Percentiles rank a stretch among this genome's conserved stretches.
phyloP scores from a whole-genome alignment of 768 basidiomycete species.

The Auriscalpium orientale region DNA sequence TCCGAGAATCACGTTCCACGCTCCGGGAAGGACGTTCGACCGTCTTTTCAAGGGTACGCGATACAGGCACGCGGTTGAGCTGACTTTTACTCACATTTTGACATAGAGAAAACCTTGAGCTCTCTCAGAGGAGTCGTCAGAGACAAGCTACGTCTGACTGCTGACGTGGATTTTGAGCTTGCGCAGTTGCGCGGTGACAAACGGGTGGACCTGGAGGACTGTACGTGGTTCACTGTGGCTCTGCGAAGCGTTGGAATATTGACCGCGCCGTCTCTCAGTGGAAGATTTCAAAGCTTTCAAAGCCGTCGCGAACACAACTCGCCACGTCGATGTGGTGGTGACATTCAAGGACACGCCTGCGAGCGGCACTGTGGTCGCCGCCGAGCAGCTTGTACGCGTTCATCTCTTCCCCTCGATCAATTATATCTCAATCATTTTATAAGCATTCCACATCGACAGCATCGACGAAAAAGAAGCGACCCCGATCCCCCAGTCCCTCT shows the following conservation, averaged over 20 bases:
- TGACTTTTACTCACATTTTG: conserved; percentile 1
- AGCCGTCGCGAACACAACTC: conserved; percentile 32
- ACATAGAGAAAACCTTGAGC: conserved; percentile 51
- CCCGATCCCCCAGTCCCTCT: too few relatives aligned
- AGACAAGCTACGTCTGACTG: conserved; percentile 49
- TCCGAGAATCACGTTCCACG: conserved; percentile 7
- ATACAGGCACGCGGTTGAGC: conserved; percentile 2
- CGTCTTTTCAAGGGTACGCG: conserved; percentile 41
- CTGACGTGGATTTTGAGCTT: conserved; percentile 29
- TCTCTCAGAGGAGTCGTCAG: conserved; percentile 52
- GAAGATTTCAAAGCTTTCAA: conserved; percentile 76
- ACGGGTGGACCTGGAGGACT: conserved; percentile 68
- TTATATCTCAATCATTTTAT: too few relatives aligned
- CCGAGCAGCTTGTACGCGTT: too few relatives aligned
- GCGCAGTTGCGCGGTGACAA: conserved; percentile 47
- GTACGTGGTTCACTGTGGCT: conserved; percentile 31
- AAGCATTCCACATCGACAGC: too few relatives aligned
- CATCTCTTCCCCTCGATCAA: too few relatives aligned
- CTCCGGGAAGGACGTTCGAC: conserved; percentile 35
- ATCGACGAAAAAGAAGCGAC: background rate
- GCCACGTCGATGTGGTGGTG: conserved; percentile 12
- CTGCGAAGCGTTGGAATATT: background rate
- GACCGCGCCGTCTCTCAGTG: conserved; percentile 34
- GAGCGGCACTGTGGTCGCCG: background rate
- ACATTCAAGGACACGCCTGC: background rate